Conservation (phyloP, 805 yeast species). For the Candida yuanshanica region DNA sequence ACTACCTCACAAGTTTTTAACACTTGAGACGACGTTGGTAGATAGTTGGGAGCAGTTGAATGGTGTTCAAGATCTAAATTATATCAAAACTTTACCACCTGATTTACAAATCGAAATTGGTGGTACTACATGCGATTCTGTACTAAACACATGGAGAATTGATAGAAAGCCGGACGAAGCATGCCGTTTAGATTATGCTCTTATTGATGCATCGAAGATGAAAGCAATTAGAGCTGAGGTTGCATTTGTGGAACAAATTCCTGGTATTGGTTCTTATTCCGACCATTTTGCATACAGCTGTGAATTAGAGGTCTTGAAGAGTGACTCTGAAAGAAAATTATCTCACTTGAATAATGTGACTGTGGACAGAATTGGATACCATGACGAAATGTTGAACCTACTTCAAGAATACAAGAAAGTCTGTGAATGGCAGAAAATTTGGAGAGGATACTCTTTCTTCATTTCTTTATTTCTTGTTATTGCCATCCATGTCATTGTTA, state of each 20-base stretch:
- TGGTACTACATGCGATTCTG: conserved; percentile 89
- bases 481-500: conserved; percentile 47
- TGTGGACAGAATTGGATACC: conserved; percentile 19
- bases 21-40: conserved; percentile 56
- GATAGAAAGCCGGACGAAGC: conserved; percentile 34
- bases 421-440: conserved; percentile 49
- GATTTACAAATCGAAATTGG: conserved; percentile 61
- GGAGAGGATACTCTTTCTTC: conserved; percentile 65
- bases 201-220: conserved; percentile 55
- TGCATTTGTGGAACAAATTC: conserved; percentile 63
- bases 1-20: conserved; percentile 70
- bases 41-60: conserved; percentile 81
- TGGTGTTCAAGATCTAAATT: conserved; percentile 39
- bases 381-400: conserved; percentile 44
- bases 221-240: conserved; percentile 60
- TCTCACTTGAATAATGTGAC: neutral
- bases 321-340: neutral
- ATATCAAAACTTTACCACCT: conserved; percentile 43
- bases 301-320: conserved; percentile 25
- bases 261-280: conserved; percentile 69
- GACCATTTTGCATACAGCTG: conserved; percentile 87
- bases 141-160: conserved; percentile 79
- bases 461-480: conserved; percentile 46
- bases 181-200: conserved; percentile 84
- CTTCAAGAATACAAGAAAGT: conserved; percentile 47